A percentile compares a stretch with the other conserved stretches of the same genome.
phyloP scores from a whole-genome alignment of 2,329 filamentous ascomycete species.

The Monosporascus sp. region DNA sequence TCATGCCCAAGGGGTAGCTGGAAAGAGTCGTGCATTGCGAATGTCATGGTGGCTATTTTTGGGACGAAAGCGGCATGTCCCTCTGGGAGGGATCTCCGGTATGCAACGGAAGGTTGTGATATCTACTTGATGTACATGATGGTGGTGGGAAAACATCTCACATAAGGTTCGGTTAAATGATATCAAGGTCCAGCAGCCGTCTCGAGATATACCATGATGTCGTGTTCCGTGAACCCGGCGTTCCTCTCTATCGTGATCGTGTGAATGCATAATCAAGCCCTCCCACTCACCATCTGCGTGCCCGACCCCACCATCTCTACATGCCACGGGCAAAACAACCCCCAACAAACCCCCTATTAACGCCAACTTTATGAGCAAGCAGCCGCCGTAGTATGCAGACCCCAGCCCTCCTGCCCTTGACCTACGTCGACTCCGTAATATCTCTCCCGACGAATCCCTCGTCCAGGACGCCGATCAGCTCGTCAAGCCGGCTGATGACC shows the following conservation, averaged over 20 bases:
- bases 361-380: too few species aligned
- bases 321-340: too few species aligned
- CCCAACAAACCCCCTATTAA: too few species aligned
- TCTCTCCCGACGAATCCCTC: slow-evolving; percentile 60
- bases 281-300: too few species aligned
- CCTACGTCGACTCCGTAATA: slow-evolving; percentile 3
- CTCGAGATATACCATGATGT: too few species aligned
- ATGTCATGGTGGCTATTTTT: background rate
- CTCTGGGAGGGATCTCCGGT: background rate
- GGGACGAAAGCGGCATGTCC: background rate
- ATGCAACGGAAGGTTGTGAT: background rate
- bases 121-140: background rate
- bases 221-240: too few species aligned
- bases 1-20: background rate
- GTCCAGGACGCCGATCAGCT: slow-evolving; percentile 70
- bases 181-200: too few species aligned
- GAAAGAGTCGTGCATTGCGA: background rate
- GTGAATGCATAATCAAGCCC: too few species aligned
- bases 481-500: slow-evolving; percentile 65
- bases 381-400: too few species aligned
- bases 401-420: background rate
- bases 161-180: background rate
- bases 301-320: too few species aligned
- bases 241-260: too few species aligned
- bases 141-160: background rate